Percentiles rank a stretch among this genome's conserved stretches.
Evolutionary conservation across 2,329 filamentous ascomycete species (phyloP).

Genomic region (Botryotinia narcissicola): DNA sequence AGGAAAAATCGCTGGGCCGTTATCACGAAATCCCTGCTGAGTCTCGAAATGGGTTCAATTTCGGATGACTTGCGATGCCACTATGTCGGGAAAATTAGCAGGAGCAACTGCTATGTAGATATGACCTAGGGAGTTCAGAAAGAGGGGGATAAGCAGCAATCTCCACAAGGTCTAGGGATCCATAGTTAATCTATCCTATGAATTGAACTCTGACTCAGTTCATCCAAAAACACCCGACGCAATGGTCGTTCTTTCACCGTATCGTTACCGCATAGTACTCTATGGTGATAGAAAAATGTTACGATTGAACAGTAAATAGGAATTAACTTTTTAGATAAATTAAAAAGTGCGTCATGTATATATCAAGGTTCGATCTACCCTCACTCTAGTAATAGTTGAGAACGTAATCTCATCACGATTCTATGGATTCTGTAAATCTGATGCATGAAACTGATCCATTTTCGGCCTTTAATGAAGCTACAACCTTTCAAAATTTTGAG

Average conservation of each 20-base stretch:
- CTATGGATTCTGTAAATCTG: not conserved
- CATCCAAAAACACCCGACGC: not conserved
- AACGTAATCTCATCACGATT: not conserved
- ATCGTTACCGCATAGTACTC: not conserved
- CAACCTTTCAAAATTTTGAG: not conserved
- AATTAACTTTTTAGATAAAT: not conserved
- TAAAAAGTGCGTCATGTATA: not conserved
- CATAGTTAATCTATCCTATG: not conserved
- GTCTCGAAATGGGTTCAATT: not conserved
- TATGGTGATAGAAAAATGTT: not conserved
- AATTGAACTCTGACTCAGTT: not conserved
- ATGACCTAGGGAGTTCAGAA: not conserved
- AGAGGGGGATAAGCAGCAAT: not conserved
- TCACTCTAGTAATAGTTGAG: not conserved
- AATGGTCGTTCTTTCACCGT: not conserved
- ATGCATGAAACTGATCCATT: not conserved
- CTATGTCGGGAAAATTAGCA: not conserved
- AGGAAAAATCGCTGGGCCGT: not conserved
- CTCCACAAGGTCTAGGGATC: not conserved
- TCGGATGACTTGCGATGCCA: not conserved
- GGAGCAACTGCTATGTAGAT: not conserved
- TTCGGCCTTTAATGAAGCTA: not conserved
- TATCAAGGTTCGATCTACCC: not conserved
- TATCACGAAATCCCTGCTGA: not conserved
- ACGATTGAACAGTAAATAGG: not conserved